Percentiles rank a stretch among this genome's conserved stretches.
Evolutionary conservation across 495 filamentous ascomycete species (phyloP).

Genomic region (Xeromyces bisporus): DNA sequence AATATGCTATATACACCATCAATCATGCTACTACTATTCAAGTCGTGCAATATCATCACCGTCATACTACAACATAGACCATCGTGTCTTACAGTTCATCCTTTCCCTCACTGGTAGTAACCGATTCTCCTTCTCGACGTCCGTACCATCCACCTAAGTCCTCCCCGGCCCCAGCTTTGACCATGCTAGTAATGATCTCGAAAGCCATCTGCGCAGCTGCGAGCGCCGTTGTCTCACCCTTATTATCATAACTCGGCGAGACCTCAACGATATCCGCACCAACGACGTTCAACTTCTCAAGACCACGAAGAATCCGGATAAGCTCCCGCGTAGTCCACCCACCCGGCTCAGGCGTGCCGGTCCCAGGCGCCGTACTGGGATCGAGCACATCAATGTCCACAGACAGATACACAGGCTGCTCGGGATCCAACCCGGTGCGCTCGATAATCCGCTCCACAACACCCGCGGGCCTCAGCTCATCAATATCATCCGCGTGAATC

Average conservation of each 20-base stretch:
- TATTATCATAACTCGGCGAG: conserved; percentile 69
- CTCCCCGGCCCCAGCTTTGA: conserved; percentile 42
- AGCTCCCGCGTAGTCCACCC: conserved; percentile 61
- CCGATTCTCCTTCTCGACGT: too few species aligned
- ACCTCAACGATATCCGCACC: conserved; percentile 77
- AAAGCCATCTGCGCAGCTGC: conserved; percentile 70
- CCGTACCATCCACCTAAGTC: conserved; percentile 32
- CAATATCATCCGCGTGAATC: conserved; percentile 52
- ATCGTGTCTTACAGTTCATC: conserved; percentile 25
- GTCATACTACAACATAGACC: too few species aligned
- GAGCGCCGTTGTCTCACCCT: conserved; percentile 67
- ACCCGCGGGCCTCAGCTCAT: conserved; percentile 42
- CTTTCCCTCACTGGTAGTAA: too few species aligned
- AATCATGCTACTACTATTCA: background rate
- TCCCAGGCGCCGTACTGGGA: conserved; percentile 52
- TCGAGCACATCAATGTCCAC: conserved; percentile 66
- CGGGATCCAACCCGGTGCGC: conserved; percentile 43
- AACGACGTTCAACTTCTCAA: conserved; percentile 54
- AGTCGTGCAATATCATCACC: too few species aligned
- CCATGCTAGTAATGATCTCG: conserved; percentile 68
- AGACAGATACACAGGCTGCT: conserved; percentile 52
- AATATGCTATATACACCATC: conserved; percentile 7
- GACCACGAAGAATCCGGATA: conserved; percentile 49
- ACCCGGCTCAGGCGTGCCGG: conserved; percentile 57
- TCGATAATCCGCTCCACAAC: conserved; percentile 41